Base-by-base conservation (phyloP, 2,329 filamentous ascomycete genomes). In the Lecanosticta acicola region DNA sequence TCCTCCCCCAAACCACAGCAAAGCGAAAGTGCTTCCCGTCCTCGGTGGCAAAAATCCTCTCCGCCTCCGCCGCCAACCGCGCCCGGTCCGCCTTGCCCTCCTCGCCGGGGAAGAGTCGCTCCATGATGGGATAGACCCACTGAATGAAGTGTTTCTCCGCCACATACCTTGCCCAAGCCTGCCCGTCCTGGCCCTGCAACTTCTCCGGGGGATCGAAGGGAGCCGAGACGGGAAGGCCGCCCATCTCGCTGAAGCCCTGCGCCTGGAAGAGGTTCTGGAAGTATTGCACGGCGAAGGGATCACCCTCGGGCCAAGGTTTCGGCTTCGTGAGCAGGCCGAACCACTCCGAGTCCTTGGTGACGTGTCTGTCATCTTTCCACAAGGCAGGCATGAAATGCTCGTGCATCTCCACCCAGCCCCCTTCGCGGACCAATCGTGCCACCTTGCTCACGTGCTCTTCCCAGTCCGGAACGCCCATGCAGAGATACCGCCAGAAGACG, bases 381-480 rank as follows among this genome's bases (percentile, higher is more conserved):
- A 11, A 29, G 24, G 24, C 24, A 29, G 24, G 11, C 7, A 29
- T 5, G 11, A 29, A 7, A 29, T 11, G 24, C 24, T 51, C 48
- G 7, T 51, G 48, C 24, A 48, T 39, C 13, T 51, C 48, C 17
- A 48, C 4, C 38, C 41, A 45, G 2, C 48, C 48, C 3, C 48
- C 48, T 8, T 41, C 34, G 4, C 33, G 21, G 2, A 51, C 16
- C 0, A 51, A 36, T 14, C 32, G 37, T 24, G 45, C 14, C 4
- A 48, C 34, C 10, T 39, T 16, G 16, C 17, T n/a, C 32, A 51
- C 42, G 32, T 46, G 41, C 3, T 21, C 4, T 11, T 21, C 24
- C 48, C 48, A 51, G 38, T 48, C 45, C 13, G 45, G 21, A 17
- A 51, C 40, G n/a, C 38, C 45, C 2, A 36, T 34, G 4, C 38